A percentile compares a stretch with the other conserved stretches of the same genome.
Evolutionary conservation across 2,329 filamentous ascomycete genomes (phyloP).

Genomic region (Dryadomyces sulphureus): DNA sequence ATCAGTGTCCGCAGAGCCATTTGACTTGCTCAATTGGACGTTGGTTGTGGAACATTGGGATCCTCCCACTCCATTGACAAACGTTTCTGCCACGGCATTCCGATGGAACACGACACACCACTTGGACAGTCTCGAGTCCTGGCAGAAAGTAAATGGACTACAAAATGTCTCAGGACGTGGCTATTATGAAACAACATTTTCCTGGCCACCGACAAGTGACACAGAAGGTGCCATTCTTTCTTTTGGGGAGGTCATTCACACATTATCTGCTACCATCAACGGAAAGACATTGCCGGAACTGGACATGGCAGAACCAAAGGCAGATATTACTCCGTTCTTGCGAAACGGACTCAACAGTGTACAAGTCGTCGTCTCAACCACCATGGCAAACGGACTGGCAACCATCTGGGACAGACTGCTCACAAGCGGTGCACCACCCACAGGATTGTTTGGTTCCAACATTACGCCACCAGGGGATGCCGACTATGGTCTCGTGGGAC

Average conservation of each 20-base stretch:
- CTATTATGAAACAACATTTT: constrained; percentile 1
- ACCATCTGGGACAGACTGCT: too few species aligned
- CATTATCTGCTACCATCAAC: constrained; percentile 3
- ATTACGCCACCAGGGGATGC: too few species aligned
- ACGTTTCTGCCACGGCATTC: not conserved
- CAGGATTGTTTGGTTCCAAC: too few species aligned
- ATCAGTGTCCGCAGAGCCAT: not conserved
- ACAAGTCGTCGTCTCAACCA: too few species aligned
- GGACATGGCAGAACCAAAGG: too few species aligned
- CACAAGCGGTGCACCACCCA: too few species aligned
- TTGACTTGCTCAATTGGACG: constrained; percentile 4
- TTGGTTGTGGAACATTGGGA: constrained; percentile 8
- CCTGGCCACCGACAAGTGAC: not conserved
- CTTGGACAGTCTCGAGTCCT: not conserved
- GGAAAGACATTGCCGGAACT: too few species aligned
- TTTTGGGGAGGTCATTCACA: constrained; percentile 5
- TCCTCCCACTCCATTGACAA: constrained; percentile 1
- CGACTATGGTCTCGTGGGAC: too few species aligned
- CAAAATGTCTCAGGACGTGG: constrained; percentile 6
- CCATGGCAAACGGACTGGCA: too few species aligned
- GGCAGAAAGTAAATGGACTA: constrained; percentile 5
- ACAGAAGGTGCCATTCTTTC: constrained; percentile 4
- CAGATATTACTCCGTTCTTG: too few species aligned
- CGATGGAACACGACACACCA: constrained; percentile 5
- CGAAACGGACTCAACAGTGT: too few species aligned